phyloP scores from a whole-genome alignment of 768 basidiomycete genomes.

The Suillus bovinus region DNA sequence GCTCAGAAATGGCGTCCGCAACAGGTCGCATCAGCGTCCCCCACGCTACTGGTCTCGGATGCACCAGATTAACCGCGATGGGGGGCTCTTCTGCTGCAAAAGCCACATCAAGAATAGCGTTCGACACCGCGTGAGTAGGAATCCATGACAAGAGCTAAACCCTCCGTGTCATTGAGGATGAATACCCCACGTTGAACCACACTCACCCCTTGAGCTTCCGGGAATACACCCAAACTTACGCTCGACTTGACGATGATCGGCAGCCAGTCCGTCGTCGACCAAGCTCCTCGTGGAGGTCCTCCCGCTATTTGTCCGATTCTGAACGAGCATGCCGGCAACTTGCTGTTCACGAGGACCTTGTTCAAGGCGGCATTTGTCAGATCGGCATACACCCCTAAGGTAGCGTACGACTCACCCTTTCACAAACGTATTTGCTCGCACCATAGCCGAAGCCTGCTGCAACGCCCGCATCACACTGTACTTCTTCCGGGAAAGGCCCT shows the following conservation, averaged over 20 bases:
- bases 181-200: neutral
- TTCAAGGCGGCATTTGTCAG: neutral
- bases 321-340: constrained; percentile 28
- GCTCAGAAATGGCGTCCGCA: constrained; percentile 10
- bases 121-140: constrained; percentile 17
- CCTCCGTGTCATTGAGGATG: neutral
- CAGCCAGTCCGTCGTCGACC: constrained; percentile 35
- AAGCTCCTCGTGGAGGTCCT: constrained; percentile 23
- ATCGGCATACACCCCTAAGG: constrained; percentile 13
- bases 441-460: constrained; percentile 35
- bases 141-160: constrained; percentile 24
- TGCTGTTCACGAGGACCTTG: constrained; percentile 22
- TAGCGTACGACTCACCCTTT: neutral
- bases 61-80: constrained; percentile 24
- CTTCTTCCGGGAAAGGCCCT: constrained; percentile 30
- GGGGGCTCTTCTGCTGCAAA: constrained; percentile 10
- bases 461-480: constrained; percentile 23
- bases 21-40: constrained; percentile 20
- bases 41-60: constrained; percentile 25
- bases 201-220: constrained; percentile 36
- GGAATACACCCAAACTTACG: constrained; percentile 26
- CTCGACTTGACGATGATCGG: constrained; percentile 34
- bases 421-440: constrained; percentile 26
- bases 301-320: constrained; percentile 22
- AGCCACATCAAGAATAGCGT: constrained; percentile 20